These are phyloP conservation scores for Camelina hispida DNA, from an alignment of 345 rosid genomes.

Conservation along the genomic window DNA sequence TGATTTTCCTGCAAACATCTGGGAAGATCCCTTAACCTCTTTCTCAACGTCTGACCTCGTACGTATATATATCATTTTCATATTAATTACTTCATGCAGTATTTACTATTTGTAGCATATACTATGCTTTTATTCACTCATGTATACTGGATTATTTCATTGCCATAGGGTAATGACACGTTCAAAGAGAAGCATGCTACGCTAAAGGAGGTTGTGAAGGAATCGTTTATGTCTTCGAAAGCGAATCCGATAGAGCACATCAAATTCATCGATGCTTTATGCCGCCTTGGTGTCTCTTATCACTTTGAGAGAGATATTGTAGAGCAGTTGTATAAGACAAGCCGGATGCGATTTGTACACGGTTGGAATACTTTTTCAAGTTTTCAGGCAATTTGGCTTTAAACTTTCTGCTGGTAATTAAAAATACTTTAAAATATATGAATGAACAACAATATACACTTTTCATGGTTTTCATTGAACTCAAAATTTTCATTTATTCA, in stretches of 20 bases:
- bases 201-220: slow-evolving; percentile 26
- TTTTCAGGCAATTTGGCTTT: slow-evolving; percentile 41
- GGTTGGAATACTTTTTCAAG: slow-evolving; percentile 34
- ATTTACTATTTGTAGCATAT: neutral
- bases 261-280: slow-evolving; percentile 30
- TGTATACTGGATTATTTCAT: neutral
- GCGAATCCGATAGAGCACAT: slow-evolving; percentile 26
- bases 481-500: neutral
- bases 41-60: neutral
- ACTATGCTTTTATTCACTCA: neutral
- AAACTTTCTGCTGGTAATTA: slow-evolving; percentile 30
- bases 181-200: slow-evolving; percentile 16
- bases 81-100: neutral
- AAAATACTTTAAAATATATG: neutral
- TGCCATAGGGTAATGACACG: slow-evolving; percentile 20
- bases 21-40: slow-evolving; percentile 15
- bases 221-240: slow-evolving; percentile 9
- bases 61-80: neutral
- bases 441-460: neutral
- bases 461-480: neutral
- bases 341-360: slow-evolving; percentile 20
- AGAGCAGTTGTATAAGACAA: slow-evolving; percentile 8
- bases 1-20: slow-evolving; percentile 15
- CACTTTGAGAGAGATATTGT: slow-evolving; percentile 26
- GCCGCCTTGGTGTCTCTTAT: slow-evolving; percentile 38